A percentile compares a stretch with the other conserved stretches of the same genome.
Evolutionary conservation across 129 eudicot species (phyloP).

Genomic region (Escallonia herrerae): DNA sequence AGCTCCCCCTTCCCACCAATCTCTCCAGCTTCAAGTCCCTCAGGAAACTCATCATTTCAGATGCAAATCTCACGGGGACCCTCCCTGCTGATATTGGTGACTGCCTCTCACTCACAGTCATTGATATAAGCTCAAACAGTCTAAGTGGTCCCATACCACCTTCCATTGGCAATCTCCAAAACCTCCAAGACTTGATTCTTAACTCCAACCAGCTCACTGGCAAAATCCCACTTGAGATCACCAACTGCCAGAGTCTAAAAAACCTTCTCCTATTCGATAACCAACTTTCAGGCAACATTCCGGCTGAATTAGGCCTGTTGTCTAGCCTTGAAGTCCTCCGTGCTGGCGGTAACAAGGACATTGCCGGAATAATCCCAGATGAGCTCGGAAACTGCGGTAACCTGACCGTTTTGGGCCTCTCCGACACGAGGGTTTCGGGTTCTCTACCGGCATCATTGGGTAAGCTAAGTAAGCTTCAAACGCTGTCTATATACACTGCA

Average conservation of each 20-base stretch:
- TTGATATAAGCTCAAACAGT: slow-evolving; percentile 56
- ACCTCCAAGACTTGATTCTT: slow-evolving; percentile 39
- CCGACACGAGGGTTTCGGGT: slow-evolving; percentile 58
- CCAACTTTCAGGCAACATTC: slow-evolving; percentile 43
- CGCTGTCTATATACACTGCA: slow-evolving; percentile 58
- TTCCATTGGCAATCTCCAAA: slow-evolving; percentile 36
- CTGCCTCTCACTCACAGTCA: slow-evolving; percentile 25
- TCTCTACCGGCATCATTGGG: slow-evolving; percentile 53
- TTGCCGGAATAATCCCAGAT: slow-evolving; percentile 49
- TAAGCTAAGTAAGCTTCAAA: slow-evolving; percentile 44
- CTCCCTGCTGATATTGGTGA: slow-evolving; percentile 34
- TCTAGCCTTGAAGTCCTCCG: slow-evolving; percentile 42
- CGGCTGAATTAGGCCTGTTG: slow-evolving; percentile 36
- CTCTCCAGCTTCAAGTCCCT: slow-evolving; percentile 36
- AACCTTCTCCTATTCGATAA: slow-evolving; percentile 47
- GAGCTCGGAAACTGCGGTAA: slow-evolving; percentile 52
- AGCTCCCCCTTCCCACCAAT: slow-evolving; percentile 42
- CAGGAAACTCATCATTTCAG: slow-evolving; percentile 37
- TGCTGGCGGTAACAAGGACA: slow-evolving; percentile 65
- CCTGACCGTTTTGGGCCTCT: slow-evolving; percentile 44
- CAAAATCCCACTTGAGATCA: slow-evolving; percentile 46
- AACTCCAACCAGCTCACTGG: slow-evolving; percentile 72
- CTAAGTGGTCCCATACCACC: slow-evolving; percentile 55
- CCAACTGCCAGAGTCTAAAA: slow-evolving; percentile 31
- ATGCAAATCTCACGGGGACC: slow-evolving; percentile 56